These are phyloP conservation scores for Kalanchoe fedtschenkoi DNA, from an alignment of 164 flowering plant genomes.

Conservation along the genomic window DNA sequence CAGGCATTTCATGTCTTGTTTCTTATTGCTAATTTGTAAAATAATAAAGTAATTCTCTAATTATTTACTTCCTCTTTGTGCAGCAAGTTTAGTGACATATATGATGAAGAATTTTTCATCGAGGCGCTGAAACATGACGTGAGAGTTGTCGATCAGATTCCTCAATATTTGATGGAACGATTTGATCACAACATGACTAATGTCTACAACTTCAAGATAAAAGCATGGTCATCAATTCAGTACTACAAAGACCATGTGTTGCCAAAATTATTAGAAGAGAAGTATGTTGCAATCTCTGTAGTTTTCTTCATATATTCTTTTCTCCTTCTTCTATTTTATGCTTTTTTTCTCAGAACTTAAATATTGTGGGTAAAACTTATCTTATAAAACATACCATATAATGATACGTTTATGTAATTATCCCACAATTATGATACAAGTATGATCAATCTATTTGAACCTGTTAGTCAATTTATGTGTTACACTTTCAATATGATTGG, in stretches of 20 bases:
- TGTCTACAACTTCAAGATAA: slow-evolving; percentile 69
- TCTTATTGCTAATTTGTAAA: not conserved
- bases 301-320: not conserved
- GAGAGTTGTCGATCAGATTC: slow-evolving; percentile 50
- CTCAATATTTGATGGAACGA: slow-evolving; percentile 72
- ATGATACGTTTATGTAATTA: too few relatives aligned
- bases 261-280: slow-evolving; percentile 79
- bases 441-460: too few relatives aligned
- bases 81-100: slow-evolving; percentile 86
- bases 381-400: too few relatives aligned
- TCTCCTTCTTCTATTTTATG: not conserved
- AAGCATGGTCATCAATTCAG: slow-evolving; percentile 73
- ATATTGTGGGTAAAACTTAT: too few relatives aligned
- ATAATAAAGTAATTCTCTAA: not conserved
- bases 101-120: slow-evolving; percentile 72
- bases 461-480: too few relatives aligned
- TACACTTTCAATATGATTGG: too few relatives aligned
- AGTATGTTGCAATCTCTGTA: slow-evolving; percentile 31
- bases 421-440: too few relatives aligned
- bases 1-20: not conserved
- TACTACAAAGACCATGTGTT: slow-evolving; percentile 71
- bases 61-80: not conserved
- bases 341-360: too few relatives aligned
- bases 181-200: slow-evolving; percentile 74
- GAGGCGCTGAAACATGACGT: slow-evolving; percentile 54